These are phyloP conservation scores for Quercus glauca DNA, from an alignment of 306 rosid species.

Conservation along the genomic window DNA sequence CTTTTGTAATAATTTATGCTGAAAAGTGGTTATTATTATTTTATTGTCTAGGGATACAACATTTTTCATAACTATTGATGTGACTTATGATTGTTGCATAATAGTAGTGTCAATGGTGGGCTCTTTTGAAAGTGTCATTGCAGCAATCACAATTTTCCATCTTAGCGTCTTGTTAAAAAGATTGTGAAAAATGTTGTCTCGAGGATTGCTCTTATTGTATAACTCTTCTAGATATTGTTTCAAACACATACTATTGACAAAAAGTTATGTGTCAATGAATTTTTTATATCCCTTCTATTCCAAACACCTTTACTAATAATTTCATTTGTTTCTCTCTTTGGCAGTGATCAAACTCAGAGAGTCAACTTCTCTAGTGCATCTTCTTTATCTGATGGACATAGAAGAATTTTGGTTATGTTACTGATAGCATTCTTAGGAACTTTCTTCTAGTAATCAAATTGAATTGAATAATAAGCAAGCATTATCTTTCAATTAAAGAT, in stretches of 20 bases:
- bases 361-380: constrained; percentile 59
- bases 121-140: too few species aligned
- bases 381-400: constrained; percentile 21
- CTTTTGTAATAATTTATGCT: not conserved
- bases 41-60: too few species aligned
- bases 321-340: constrained; percentile 10
- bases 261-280: too few species aligned
- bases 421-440: constrained; percentile 31
- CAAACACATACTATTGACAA: not conserved
- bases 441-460: too few species aligned
- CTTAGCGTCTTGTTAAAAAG: too few species aligned
- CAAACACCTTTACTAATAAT: not conserved
- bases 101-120: too few species aligned
- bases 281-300: not conserved
- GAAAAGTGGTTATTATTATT: not conserved
- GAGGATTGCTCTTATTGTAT: not conserved
- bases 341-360: constrained; percentile 86
- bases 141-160: too few species aligned
- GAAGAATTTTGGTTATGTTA: constrained; percentile 34
- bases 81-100: too few species aligned
- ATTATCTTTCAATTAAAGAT: not conserved
- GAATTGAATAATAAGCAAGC: not conserved
- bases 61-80: too few species aligned
- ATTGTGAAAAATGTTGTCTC: too few species aligned
- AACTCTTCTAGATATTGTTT: not conserved